Base-by-base conservation (phyloP, 2,329 filamentous ascomycete species). In the Cytospora paraplurivora region DNA sequence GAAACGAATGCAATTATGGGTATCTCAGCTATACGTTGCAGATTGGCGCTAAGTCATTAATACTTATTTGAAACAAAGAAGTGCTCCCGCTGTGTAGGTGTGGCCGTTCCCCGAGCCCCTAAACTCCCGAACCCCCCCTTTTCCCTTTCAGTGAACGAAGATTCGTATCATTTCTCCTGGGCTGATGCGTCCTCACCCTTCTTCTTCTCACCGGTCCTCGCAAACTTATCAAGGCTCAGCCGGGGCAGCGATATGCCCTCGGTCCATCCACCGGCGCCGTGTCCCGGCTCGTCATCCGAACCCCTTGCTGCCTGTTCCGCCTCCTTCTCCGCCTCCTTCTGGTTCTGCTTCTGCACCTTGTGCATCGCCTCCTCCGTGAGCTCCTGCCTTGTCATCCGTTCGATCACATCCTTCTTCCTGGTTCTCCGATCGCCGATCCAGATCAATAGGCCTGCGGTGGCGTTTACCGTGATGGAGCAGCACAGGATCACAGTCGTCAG, bases 381-480 rank as follows among this genome's bases (percentile, higher is more conserved):
- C 67, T 92, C 86, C 72, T 95, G 92, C 35, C 91, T 80, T 70
- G 90, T 86, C 76, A 95, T 85, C 52, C 88, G 83, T 71, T 93
- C 88, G 27, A 93, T 80, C 0, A 96, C 90, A 50, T 96, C 91
- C 83, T 93, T 94, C 82, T 96, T 96, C 57, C 92, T 81, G 1
- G 91, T 93, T 67, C 83, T 85, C 21, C 88, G 84, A 71, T 94
- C 91, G 1, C 92, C 92, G 17, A 92, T 81, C 68, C 82, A 87
- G 72, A 96, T 96, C 33, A 94, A 73, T 1, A 96, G 76, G 4
- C 92, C 92, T 0, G 89, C 92, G 0, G 84, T 84, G 67, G 92
- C 88, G 72, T 96, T 96, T 72, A 87, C 89, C 0, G 87, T 84
- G 69, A 96, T 91, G 32, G 88, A 92, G 71, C 86, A 90, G 71